A percentile compares a stretch with the other conserved stretches of the same genome.
phyloP scores from a whole-genome alignment of 2,329 filamentous ascomycete species.

The Ophiocordyceps camponoti-saundersi region DNA sequence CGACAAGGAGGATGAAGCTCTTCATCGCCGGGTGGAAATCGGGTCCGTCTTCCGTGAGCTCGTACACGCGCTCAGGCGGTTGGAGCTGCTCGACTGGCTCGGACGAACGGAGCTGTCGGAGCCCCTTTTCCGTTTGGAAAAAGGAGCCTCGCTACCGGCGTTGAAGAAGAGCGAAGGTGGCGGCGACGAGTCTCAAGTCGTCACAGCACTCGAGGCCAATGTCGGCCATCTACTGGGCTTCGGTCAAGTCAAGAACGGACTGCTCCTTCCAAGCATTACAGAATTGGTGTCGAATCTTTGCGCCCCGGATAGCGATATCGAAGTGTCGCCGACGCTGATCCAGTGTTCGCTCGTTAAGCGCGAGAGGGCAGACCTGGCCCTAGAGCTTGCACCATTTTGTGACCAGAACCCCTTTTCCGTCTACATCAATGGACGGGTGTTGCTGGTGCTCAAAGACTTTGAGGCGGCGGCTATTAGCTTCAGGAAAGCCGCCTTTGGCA shows the following conservation, averaged over 20 bases:
- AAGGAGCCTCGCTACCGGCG: constrained; percentile 14
- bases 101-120: constrained; percentile 39
- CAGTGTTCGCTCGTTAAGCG: constrained; percentile 45
- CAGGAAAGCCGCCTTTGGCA: constrained; percentile 63
- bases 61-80: constrained; percentile 51
- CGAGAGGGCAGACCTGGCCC: constrained; percentile 40
- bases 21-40: constrained; percentile 44
- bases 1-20: constrained; percentile 52
- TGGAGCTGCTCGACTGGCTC: constrained; percentile 60
- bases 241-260: constrained; percentile 28
- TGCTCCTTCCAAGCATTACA: constrained; percentile 43
- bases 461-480: constrained; percentile 60
- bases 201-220: constrained; percentile 43
- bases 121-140: constrained; percentile 22
- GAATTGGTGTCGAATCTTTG: constrained; percentile 50
- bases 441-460: constrained; percentile 57
- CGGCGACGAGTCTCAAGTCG: constrained; percentile 26
- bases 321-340: constrained; percentile 41
- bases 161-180: constrained; percentile 20
- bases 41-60: constrained; percentile 53
- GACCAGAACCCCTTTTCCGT: constrained; percentile 44
- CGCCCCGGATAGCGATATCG: constrained; percentile 47
- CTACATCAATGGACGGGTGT: constrained; percentile 74
- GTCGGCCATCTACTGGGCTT: constrained; percentile 48
- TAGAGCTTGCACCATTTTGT: constrained; percentile 38